Evolutionary conservation across 768 basidiomycete genomes (phyloP).

Genomic region (Hygrocybe punicea): DNA sequence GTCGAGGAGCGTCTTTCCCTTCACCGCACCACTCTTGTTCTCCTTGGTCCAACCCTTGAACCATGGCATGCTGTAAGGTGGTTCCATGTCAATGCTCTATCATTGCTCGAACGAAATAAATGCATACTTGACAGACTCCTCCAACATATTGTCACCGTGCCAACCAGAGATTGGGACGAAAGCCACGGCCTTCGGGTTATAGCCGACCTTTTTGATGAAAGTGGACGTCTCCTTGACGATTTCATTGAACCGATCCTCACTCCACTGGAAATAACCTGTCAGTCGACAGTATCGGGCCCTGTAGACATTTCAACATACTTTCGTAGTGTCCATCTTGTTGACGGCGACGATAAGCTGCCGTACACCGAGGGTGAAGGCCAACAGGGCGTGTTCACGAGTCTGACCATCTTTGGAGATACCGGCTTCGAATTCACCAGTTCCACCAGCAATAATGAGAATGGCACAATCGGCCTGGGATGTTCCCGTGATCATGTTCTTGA

Average conservation of each 20-base stretch:
- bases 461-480: constrained; percentile 99
- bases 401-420: constrained; percentile 99
- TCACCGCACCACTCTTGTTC: constrained; percentile 85
- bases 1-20: constrained; percentile 99
- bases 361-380: constrained; percentile 99
- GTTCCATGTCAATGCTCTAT: constrained; percentile 15
- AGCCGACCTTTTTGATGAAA: constrained; percentile 99
- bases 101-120: background rate
- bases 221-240: constrained; percentile 95
- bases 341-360: constrained; percentile 99
- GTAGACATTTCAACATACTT: constrained; percentile 45
- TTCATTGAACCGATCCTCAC: constrained; percentile 99
- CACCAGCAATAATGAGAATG: constrained; percentile 98
- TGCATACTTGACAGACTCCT: constrained; percentile 89
- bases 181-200: constrained; percentile 97
- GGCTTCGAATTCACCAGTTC: constrained; percentile 99
- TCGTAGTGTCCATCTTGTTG: constrained; percentile 99
- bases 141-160: constrained; percentile 99
- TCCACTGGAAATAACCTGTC: constrained; percentile 64
- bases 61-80: constrained; percentile 82
- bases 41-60: constrained; percentile 99
- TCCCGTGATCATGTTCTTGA: constrained; percentile 99
- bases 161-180: constrained; percentile 99
- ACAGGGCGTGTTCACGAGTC: constrained; percentile 99
- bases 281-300: background rate